Evolutionary conservation across 192 early-diverging fungal genomes (phyloP).

Genomic region (Geranomyces variabilis): DNA sequence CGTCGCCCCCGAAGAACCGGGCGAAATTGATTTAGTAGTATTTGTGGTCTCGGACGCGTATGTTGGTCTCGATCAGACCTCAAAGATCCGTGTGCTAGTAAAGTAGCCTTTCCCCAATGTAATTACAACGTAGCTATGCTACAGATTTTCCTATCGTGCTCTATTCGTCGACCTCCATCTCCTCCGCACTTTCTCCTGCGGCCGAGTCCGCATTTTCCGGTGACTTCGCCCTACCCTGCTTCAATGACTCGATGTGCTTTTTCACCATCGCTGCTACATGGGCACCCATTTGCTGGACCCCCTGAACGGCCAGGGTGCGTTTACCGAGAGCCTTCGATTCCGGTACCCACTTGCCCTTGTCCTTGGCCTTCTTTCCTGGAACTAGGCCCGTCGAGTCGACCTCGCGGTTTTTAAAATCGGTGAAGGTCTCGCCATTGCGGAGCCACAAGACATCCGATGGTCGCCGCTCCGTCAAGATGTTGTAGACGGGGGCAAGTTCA

Average conservation of each 20-base stretch:
- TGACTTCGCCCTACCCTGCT: conserved; percentile 17
- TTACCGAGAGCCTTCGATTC: conserved; percentile 22
- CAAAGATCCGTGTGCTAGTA: conserved; percentile 18
- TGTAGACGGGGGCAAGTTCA: conserved; percentile 78
- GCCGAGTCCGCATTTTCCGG: background rate
- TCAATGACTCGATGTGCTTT: conserved; percentile 62
- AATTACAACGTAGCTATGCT: too few species aligned
- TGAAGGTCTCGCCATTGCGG: conserved; percentile 53
- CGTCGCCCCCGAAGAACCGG: conserved; percentile 64
- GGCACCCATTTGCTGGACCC: conserved; percentile 63
- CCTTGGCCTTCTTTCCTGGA: conserved; percentile 33
- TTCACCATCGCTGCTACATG: conserved; percentile 69
- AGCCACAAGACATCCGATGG: conserved; percentile 64
- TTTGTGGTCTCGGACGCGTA: conserved; percentile 80
- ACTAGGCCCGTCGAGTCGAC: conserved; percentile 24
- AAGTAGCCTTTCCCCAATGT: too few species aligned
- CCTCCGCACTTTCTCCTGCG: too few species aligned
- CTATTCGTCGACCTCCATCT: too few species aligned
- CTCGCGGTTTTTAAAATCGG: background rate
- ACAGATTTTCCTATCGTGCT: too few species aligned
- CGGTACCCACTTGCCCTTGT: conserved; percentile 22
- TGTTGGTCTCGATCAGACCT: conserved; percentile 41
- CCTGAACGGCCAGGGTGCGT: conserved; percentile 44
- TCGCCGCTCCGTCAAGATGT: conserved; percentile 54
- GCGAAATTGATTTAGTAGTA: conserved; percentile 61